These are phyloP conservation scores for Senecio squalidus DNA, from an alignment of 140 eudicot species.

Conservation along the genomic window DNA sequence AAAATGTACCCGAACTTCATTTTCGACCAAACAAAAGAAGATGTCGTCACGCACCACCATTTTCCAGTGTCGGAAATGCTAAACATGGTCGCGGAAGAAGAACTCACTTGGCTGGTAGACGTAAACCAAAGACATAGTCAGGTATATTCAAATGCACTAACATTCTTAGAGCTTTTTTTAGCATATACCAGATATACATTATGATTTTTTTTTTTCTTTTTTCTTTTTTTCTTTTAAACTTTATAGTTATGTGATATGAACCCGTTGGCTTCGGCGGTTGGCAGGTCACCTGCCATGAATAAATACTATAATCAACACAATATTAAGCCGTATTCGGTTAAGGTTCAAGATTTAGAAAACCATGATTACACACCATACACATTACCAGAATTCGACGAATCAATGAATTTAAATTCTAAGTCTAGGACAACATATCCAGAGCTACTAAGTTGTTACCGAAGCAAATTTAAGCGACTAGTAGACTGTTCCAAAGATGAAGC, in stretches of 20 bases:
- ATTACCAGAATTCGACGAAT: neutral
- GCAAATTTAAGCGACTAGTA: slow-evolving; percentile 7
- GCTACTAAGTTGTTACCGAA: slow-evolving; percentile 19
- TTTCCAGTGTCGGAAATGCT: neutral
- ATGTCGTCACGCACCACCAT: neutral
- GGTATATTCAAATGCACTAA: no score
- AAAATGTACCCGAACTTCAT: slow-evolving; percentile 10
- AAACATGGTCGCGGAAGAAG: neutral
- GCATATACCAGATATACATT: no score
- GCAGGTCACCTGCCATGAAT: no score
- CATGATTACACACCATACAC: neutral
- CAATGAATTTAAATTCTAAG: neutral
- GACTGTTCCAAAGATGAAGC: neutral
- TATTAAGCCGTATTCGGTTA: neutral
- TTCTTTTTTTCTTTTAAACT: no score
- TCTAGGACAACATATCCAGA: slow-evolving; percentile 12
- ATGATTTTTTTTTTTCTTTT: no score
- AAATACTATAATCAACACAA: no score
- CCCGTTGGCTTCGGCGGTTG: no score
- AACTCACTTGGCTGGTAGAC: slow-evolving; percentile 16
- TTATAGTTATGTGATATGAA: no score
- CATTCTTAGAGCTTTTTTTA: no score
- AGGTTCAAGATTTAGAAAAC: neutral
- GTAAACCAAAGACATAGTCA: neutral
- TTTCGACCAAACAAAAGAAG: neutral